These are phyloP conservation scores for Phytophthora europaea DNA, from an alignment of 352 stramenopile genomes.

Conservation along the genomic window DNA sequence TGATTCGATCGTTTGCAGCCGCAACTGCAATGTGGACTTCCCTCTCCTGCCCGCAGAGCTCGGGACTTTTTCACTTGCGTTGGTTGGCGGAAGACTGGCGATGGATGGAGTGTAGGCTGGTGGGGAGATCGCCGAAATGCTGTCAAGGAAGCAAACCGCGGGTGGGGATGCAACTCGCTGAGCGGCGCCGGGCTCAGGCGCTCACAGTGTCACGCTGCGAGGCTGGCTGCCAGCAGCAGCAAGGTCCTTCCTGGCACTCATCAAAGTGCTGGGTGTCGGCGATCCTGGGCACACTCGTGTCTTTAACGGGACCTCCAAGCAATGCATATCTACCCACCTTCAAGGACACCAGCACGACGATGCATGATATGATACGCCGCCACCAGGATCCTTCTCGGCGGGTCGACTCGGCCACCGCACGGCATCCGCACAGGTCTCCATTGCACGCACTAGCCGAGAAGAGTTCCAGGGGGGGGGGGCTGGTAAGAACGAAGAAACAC, in stretches of 20 bases:
- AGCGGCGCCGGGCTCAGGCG: not conserved
- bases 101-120: not conserved
- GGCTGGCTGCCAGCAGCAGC: not conserved
- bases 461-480: too few species aligned
- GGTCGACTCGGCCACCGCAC: not conserved
- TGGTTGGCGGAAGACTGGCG: not conserved
- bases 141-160: not conserved
- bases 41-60: too few species aligned
- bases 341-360: conserved; percentile 15
- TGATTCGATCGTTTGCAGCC: not conserved
- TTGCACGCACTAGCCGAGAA: not conserved
- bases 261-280: conserved; percentile 19
- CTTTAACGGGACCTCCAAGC: conserved; percentile 8
- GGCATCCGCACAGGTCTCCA: not conserved
- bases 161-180: not conserved
- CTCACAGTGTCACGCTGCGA: not conserved
- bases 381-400: not conserved
- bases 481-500: conserved; percentile 4
- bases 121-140: conserved; percentile 1
- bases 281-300: conserved; percentile 4
- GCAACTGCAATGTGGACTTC: too few species aligned
- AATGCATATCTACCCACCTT: conserved; percentile 27
- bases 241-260: conserved; percentile 2
- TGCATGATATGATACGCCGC: conserved; percentile 1
- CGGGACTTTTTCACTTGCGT: not conserved